These are phyloP conservation scores for Astragalus glycyphyllos DNA, from an alignment of 306 rosid species.

Conservation along the genomic window DNA sequence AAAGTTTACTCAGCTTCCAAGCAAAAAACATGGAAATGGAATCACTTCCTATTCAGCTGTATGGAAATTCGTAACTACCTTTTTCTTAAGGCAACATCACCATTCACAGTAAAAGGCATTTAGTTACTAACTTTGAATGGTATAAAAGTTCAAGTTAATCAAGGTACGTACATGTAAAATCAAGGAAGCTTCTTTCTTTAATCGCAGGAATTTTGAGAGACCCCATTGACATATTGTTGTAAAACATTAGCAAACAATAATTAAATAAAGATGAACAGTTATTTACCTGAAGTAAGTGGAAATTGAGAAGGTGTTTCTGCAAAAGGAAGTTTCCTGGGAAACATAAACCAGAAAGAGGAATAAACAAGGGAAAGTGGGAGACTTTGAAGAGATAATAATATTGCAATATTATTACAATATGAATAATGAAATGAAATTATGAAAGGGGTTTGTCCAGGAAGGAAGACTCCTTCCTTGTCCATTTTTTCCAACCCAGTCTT, in stretches of 20 bases:
- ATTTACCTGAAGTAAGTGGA: conserved; percentile 15
- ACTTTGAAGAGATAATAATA: too few species aligned
- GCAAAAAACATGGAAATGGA: neutral
- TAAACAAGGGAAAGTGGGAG: too few species aligned
- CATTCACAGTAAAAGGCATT: neutral
- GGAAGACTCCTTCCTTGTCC: too few species aligned
- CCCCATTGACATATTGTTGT: conserved; percentile 36
- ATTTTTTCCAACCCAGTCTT: too few species aligned
- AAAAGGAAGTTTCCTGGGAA: neutral
- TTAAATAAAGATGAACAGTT: neutral
- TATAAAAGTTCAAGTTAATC: neutral
- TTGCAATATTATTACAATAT: too few species aligned
- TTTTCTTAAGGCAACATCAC: neutral
- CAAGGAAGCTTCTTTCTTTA: neutral
- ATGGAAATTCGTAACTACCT: neutral
- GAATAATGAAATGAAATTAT: too few species aligned
- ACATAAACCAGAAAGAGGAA: too few species aligned
- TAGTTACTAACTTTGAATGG: neutral
- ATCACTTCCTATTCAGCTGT: neutral
- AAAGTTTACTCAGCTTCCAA: neutral
- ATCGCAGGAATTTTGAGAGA: neutral
- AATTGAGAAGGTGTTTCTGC: conserved; percentile 1
- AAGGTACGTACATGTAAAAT: too few species aligned
- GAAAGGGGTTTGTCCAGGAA: too few species aligned
- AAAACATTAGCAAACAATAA: neutral